Evolutionary conservation across 1,284 basidiomycete genomes (phyloP).

Genomic region (Phellopilus nigrolimitatus): DNA sequence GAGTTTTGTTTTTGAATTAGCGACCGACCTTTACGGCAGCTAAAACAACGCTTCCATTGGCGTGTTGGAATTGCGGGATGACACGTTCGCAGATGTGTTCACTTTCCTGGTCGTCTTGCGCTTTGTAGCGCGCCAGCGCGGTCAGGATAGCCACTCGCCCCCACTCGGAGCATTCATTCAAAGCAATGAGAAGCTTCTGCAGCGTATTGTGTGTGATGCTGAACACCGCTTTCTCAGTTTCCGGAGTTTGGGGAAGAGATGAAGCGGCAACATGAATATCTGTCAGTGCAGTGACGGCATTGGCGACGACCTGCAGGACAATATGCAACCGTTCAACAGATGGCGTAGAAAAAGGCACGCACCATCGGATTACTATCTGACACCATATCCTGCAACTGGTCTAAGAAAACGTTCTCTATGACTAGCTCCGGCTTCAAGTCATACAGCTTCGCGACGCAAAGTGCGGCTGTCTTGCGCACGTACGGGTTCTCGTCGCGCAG

Average conservation of each 20-base stretch:
- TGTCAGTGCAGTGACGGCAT: constrained; percentile 88
- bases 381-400: constrained; percentile 86
- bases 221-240: constrained; percentile 70
- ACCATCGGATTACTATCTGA: constrained; percentile 98
- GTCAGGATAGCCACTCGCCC: constrained; percentile 91
- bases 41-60: constrained; percentile 91
- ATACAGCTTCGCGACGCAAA: constrained; percentile 95
- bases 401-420: constrained; percentile 92
- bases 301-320: constrained; percentile 82
- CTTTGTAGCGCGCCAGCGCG: constrained; percentile 79
- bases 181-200: constrained; percentile 87
- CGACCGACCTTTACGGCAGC: constrained; percentile 83
- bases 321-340: not conserved
- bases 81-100: constrained; percentile 99
- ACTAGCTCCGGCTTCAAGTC: constrained; percentile 95
- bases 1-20: constrained; percentile 2
- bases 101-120: constrained; percentile 87
- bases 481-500: constrained; percentile 95
- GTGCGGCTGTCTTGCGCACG: constrained; percentile 93
- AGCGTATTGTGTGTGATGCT: constrained; percentile 78
- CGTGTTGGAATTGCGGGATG: constrained; percentile 97
- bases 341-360: constrained; percentile 25
- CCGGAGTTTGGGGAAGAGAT: constrained; percentile 46
- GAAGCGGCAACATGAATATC: constrained; percentile 82
- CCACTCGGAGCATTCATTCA: constrained; percentile 99